A percentile compares a stretch with the other conserved stretches of the same genome.
Evolutionary conservation across 305 asterid genomes (phyloP).

Genomic region (Fraxinus nigra): DNA sequence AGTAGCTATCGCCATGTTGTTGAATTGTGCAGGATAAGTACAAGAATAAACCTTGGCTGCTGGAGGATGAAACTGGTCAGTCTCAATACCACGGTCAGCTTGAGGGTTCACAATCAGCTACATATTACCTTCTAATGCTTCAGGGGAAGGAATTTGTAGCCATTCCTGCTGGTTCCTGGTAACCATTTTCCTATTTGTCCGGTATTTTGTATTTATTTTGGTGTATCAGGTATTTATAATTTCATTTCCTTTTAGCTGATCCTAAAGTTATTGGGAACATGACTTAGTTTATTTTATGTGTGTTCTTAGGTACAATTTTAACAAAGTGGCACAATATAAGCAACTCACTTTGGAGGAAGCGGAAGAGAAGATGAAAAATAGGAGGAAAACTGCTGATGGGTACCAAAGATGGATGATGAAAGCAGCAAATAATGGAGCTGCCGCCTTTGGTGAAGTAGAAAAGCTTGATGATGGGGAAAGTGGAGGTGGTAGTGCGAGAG

Average conservation of each 20-base stretch:
- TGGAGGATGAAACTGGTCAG: slow-evolving; percentile 96
- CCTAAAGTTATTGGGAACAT: neutral
- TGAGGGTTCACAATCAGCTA: slow-evolving; percentile 94
- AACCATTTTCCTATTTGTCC: slow-evolving; percentile 19
- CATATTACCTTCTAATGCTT: slow-evolving; percentile 90
- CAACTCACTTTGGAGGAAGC: slow-evolving; percentile 98
- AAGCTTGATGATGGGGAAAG: slow-evolving; percentile 67
- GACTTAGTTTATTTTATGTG: neutral
- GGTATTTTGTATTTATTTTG: neutral
- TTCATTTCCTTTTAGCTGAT: neutral
- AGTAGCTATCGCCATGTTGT: slow-evolving; percentile 21
- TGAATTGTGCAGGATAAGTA: slow-evolving; percentile 67
- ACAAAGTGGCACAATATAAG: slow-evolving; percentile 95
- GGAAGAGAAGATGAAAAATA: slow-evolving; percentile 93
- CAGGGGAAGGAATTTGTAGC: slow-evolving; percentile 96
- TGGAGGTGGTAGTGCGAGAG: slow-evolving; percentile 69
- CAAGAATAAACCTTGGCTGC: slow-evolving; percentile 93
- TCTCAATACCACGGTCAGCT: slow-evolving; percentile 81
- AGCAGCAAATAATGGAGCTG: slow-evolving; percentile 89
- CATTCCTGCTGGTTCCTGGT: slow-evolving; percentile 98
- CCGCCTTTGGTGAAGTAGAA: slow-evolving; percentile 94
- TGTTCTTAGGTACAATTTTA: slow-evolving; percentile 80
- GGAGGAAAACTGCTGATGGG: slow-evolving; percentile 98
- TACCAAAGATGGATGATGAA: slow-evolving; percentile 99
- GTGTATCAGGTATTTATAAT: neutral